These are phyloP conservation scores for Daldinia childiae DNA, from an alignment of 495 filamentous ascomycete genomes.

Conservation along the genomic window DNA sequence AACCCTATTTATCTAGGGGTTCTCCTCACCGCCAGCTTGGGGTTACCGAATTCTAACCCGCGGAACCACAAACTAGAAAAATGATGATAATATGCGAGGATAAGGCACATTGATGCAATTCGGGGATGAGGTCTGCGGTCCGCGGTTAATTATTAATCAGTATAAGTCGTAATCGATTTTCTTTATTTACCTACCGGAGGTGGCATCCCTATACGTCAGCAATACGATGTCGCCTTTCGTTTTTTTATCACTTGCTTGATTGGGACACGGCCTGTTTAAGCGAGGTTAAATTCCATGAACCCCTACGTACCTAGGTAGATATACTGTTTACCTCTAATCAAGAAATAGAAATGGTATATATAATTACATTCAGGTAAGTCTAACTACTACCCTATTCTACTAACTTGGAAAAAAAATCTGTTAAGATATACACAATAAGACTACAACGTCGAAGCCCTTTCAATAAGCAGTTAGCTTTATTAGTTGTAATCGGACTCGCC, in stretches of 20 bases:
- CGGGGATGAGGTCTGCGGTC: conserved; percentile 1
- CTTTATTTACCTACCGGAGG: neutral
- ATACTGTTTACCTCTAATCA: neutral
- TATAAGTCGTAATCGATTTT: neutral
- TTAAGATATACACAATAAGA: too few species aligned
- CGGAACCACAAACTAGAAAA: neutral
- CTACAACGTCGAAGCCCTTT: too few species aligned
- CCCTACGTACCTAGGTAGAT: neutral
- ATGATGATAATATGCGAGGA: neutral
- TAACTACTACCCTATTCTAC: too few species aligned
- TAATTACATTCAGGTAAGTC: neutral
- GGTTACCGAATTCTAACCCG: neutral
- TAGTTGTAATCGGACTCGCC: too few species aligned
- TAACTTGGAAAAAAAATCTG: too few species aligned
- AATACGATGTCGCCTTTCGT: neutral
- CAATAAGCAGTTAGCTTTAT: too few species aligned
- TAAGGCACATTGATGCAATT: conserved; percentile 9
- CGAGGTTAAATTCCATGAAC: neutral
- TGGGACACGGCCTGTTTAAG: neutral
- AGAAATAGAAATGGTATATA: neutral
- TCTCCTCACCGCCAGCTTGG: conserved; percentile 2
- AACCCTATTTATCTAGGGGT: conserved; percentile 9
- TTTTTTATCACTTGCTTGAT: neutral
- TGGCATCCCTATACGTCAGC: neutral
- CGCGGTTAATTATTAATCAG: conserved; percentile 29